Evolutionary conservation across 177 flowering plant genomes (phyloP).

Genomic region (Vitis hybrid): DNA sequence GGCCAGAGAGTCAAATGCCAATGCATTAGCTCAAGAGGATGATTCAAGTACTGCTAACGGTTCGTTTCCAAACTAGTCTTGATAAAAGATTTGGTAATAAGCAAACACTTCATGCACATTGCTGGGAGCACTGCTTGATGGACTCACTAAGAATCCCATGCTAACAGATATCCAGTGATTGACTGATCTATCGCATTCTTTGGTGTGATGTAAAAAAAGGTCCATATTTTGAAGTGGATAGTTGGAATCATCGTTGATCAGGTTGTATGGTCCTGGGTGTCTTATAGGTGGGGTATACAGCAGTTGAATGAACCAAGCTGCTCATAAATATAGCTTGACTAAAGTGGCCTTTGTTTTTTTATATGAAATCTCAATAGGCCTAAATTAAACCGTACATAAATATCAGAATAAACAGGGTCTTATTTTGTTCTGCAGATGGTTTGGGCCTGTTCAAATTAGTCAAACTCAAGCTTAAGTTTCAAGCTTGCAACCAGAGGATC

Average conservation of each 20-base stretch:
- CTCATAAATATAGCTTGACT: neutral
- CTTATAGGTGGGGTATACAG: neutral
- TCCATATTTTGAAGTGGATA: neutral
- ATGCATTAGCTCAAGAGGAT: constrained; percentile 37
- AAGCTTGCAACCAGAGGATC: too few relatives aligned
- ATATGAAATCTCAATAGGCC: too few relatives aligned
- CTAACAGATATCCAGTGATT: neutral
- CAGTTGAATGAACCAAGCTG: neutral
- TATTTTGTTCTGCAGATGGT: too few relatives aligned
- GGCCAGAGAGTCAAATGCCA: constrained; percentile 52
- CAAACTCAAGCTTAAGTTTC: too few relatives aligned
- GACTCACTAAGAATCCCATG: neutral
- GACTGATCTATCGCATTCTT: neutral
- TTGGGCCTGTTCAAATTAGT: too few relatives aligned
- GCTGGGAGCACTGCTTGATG: neutral
- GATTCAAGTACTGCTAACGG: constrained; percentile 19
- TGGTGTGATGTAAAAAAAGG: neutral
- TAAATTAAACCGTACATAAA: too few relatives aligned
- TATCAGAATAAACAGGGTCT: too few relatives aligned
- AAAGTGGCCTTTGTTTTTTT: neutral
- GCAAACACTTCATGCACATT: constrained; percentile 1
- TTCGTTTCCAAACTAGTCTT: too few relatives aligned
- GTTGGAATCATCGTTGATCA: neutral
- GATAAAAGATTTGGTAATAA: too few relatives aligned
- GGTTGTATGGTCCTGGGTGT: neutral